Conservation (phyloP, 1,284 basidiomycete species). For the Anthracocystis walkeri region DNA sequence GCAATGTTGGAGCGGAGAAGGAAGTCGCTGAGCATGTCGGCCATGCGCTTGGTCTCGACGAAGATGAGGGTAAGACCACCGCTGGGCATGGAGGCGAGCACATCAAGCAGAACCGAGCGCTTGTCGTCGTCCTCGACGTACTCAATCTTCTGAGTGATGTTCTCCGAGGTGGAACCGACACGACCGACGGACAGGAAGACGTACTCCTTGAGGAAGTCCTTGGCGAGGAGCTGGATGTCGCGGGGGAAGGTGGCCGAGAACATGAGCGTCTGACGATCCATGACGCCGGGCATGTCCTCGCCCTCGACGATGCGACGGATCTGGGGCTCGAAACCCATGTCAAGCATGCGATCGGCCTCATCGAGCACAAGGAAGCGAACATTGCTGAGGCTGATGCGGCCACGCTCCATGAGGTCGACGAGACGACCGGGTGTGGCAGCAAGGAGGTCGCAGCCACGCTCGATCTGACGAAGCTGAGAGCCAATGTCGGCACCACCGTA, state of each 20-base stretch:
- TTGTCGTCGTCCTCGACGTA: conserved; percentile 98
- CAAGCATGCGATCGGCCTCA: conserved; percentile 99
- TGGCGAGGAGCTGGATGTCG: conserved; percentile 97
- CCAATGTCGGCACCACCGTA: conserved; percentile 99
- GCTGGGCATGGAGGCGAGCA: conserved; percentile 81
- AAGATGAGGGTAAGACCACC: conserved; percentile 93
- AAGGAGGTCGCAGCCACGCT: conserved; percentile 96
- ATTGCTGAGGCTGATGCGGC: conserved; percentile 94
- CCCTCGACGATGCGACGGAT: conserved; percentile 97
- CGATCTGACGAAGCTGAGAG: conserved; percentile 90
- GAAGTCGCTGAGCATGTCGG: conserved; percentile 97
- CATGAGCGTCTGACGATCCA: conserved; percentile 98
- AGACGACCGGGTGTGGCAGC: conserved; percentile 98
- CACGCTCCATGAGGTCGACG: conserved; percentile 97
- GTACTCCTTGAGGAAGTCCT: conserved; percentile 85
- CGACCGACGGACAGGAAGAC: conserved; percentile 98
- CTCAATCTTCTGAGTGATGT: conserved; percentile 98
- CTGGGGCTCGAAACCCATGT: conserved; percentile 99
- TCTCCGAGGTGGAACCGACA: conserved; percentile 98
- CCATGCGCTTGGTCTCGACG: conserved; percentile 99
- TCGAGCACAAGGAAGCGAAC: conserved; percentile 98
- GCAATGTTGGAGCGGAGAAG: conserved; percentile 84
- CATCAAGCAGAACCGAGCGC: conserved; percentile 93
- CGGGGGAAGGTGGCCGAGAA: conserved; percentile 99
- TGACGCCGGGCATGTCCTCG: conserved; percentile 95